Conservation (phyloP, 2,329 filamentous ascomycete genomes). For the Calonectria henricotiae region DNA sequence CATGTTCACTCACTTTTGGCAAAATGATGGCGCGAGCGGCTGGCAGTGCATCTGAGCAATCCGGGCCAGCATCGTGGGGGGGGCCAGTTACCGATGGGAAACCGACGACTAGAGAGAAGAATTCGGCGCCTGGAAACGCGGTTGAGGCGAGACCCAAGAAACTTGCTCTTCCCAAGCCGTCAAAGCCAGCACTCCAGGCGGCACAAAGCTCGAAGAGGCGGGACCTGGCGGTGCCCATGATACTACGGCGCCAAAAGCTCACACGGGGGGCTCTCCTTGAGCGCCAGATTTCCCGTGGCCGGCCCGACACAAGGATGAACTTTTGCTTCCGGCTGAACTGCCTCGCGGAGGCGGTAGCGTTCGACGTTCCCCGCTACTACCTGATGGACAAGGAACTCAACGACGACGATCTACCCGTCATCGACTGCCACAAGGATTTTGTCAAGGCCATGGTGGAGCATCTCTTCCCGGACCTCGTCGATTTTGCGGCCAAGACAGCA, state of each 20-base stretch:
- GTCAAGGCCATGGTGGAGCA: slow-evolving; percentile 36
- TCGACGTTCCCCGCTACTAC: slow-evolving; percentile 34
- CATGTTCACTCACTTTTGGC: background rate
- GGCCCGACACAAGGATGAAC: slow-evolving; percentile 38
- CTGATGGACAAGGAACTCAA: slow-evolving; percentile 33
- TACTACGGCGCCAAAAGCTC: slow-evolving; percentile 15
- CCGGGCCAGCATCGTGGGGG: background rate
- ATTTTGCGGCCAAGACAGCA: slow-evolving; percentile 27
- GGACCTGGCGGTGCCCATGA: background rate
- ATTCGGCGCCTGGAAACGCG: background rate
- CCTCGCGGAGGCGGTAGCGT: slow-evolving; percentile 29
- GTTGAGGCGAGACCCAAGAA: background rate
- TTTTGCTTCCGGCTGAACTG: slow-evolving; percentile 47
- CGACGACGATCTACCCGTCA: slow-evolving; percentile 28
- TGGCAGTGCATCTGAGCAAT: background rate
- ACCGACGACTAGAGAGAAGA: too few species aligned
- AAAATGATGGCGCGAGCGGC: background rate
- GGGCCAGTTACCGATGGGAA: too few species aligned
- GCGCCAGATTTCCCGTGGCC: slow-evolving; percentile 45
- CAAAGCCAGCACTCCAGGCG: background rate
- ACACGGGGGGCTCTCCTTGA: slow-evolving; percentile 18
- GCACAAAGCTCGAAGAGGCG: background rate
- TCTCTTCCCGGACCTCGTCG: slow-evolving; percentile 37
- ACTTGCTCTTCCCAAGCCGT: background rate
- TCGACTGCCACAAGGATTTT: slow-evolving; percentile 46